phyloP scores from a whole-genome alignment of 1,284 basidiomycete species.

The Puccinia triticina region DNA sequence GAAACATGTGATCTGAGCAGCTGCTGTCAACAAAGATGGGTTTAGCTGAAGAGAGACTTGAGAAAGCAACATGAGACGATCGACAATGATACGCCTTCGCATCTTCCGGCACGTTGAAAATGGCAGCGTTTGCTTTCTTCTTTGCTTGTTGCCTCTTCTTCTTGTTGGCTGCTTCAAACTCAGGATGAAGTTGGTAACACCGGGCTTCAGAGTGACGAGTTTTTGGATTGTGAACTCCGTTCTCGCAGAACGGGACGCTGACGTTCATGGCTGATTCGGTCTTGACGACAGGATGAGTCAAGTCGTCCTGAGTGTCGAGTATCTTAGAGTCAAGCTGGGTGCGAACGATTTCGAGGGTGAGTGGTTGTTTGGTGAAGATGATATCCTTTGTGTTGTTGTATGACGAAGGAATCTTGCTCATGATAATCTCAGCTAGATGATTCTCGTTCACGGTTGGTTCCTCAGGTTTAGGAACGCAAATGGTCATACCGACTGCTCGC shows the following conservation, averaged over 20 bases:
- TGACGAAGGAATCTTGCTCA: too few species aligned
- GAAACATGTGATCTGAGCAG: too few species aligned
- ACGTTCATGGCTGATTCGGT: background rate
- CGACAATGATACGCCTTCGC: too few species aligned
- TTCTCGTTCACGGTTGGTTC: background rate
- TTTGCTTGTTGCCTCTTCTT: too few species aligned
- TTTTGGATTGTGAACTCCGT: background rate
- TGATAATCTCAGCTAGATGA: background rate
- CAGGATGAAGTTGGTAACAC: constrained; percentile 8
- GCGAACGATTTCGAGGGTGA: background rate
- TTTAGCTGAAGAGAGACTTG: too few species aligned
- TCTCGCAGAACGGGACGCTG: background rate
- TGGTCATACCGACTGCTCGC: too few species aligned
- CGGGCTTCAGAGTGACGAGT: background rate
- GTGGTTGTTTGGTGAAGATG: background rate
- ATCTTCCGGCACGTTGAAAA: too few species aligned
- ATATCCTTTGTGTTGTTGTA: background rate
- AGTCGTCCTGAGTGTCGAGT: background rate
- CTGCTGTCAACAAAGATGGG: background rate
- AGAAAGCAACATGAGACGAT: too few species aligned
- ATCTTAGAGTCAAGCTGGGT: background rate
- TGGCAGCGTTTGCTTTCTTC: too few species aligned
- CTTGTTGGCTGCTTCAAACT: background rate
- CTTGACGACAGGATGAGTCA: background rate
- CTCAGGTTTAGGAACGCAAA: background rate